These are phyloP conservation scores for Rhizoclosmatium sp. DNA, from an alignment of 192 early-diverging fungal genomes.

Conservation along the genomic window DNA sequence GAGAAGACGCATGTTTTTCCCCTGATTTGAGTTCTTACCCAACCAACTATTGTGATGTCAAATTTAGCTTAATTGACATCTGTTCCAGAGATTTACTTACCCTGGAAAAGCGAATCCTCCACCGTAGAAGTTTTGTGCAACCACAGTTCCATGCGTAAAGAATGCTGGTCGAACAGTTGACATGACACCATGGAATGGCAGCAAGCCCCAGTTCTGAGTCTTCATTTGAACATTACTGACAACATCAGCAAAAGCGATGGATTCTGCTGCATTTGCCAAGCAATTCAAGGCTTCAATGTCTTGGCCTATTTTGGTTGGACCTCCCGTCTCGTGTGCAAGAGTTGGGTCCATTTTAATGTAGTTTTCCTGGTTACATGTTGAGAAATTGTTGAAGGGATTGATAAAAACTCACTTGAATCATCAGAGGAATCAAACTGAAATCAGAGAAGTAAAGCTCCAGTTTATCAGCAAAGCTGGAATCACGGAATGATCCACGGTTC, in stretches of 20 bases:
- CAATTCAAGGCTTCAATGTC: constrained; percentile 62
- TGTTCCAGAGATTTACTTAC: not conserved
- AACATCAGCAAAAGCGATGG: constrained; percentile 83
- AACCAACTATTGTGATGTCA: constrained; percentile 68
- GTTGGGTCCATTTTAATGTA: constrained; percentile 78
- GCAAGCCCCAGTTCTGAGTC: constrained; percentile 88
- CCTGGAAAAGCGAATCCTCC: constrained; percentile 37
- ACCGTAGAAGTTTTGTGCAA: not conserved
- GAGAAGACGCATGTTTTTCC: constrained; percentile 74
- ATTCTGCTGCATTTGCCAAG: constrained; percentile 83
- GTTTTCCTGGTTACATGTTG: constrained; percentile 69
- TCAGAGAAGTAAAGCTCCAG: constrained; percentile 93
- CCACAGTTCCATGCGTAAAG: constrained; percentile 72
- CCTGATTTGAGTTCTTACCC: constrained; percentile 86
- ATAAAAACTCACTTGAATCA: constrained; percentile 79
- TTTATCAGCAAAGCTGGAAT: constrained; percentile 72
- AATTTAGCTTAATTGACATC: not conserved
- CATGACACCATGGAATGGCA: constrained; percentile 86
- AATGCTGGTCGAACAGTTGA: constrained; percentile 88
- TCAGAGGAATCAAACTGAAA: constrained; percentile 83
- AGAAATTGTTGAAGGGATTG: not conserved
- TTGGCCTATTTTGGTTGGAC: constrained; percentile 1
- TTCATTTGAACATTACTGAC: constrained; percentile 72
- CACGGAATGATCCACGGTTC: constrained; percentile 53
- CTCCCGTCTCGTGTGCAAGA: constrained; percentile 49